Conservation (phyloP, 2,329 filamentous ascomycete genomes). For the Stachybotrys chartarum region DNA sequence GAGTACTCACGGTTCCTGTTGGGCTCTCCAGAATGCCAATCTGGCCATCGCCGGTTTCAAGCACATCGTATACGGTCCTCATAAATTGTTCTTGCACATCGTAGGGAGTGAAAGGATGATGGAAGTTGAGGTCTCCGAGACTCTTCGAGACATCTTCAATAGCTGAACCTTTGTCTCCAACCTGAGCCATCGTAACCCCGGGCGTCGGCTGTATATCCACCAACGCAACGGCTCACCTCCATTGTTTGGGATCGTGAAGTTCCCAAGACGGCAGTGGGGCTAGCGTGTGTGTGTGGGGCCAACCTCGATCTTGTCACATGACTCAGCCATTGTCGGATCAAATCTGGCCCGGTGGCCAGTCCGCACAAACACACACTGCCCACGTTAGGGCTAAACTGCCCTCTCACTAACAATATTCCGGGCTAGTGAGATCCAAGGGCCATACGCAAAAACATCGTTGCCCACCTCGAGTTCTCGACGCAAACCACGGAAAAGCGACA, state of each 20-base stretch:
- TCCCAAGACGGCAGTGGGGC: neutral
- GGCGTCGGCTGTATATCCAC: neutral
- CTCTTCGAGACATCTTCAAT: neutral
- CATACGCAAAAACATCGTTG: slow-evolving; percentile 31
- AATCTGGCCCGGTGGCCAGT: slow-evolving; percentile 1
- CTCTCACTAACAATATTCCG: slow-evolving; percentile 30
- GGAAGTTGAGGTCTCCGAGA: slow-evolving; percentile 51
- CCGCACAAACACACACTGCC: slow-evolving; percentile 6
- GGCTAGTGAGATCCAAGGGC: slow-evolving; percentile 19
- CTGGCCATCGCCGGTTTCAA: slow-evolving; percentile 63
- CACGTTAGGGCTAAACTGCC: slow-evolving; percentile 33
- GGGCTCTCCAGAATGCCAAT: slow-evolving; percentile 88
- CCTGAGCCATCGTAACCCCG: slow-evolving; percentile 11
- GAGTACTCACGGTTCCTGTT: slow-evolving; percentile 60
- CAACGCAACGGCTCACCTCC: neutral
- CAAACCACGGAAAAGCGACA: slow-evolving; percentile 34
- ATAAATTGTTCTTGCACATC: slow-evolving; percentile 85
- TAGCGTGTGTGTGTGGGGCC: slow-evolving; percentile 6
- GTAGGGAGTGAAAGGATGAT: slow-evolving; percentile 85
- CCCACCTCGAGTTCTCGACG: slow-evolving; percentile 25
- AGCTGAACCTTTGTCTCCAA: slow-evolving; percentile 6
- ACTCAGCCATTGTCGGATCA: slow-evolving; percentile 3
- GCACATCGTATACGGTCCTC: slow-evolving; percentile 70
- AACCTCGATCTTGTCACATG: slow-evolving; percentile 22
- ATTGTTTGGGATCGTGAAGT: neutral